Evolutionary conservation across 192 early-diverging fungal species (phyloP), one percentile per base, ranked within the genome.

Genomic region (Martensiomyces pterosporus): DNA sequence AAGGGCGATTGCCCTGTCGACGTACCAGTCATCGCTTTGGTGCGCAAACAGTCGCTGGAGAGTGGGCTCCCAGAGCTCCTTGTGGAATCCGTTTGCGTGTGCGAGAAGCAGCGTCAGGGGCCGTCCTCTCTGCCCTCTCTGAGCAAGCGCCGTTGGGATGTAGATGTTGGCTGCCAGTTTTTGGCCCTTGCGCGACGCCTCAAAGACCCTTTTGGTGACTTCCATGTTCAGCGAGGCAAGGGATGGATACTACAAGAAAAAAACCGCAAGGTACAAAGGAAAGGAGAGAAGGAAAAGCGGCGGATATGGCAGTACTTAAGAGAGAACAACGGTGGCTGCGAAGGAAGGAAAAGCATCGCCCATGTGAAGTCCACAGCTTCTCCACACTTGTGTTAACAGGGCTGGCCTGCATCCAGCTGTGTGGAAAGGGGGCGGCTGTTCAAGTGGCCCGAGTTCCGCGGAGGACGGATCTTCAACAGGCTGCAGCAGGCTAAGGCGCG

Each of bases 21-120:
- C 57, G 7, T 12, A 10, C 64, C 68, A 77, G 4, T 4, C 17
- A 6, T n/a, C 16, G 13, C 14, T 39, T 39, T 36, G 43, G 17
- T 53, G 34, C 2, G 32, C 34, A 24, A 74, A 67, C 3, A 74
- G 45, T 13, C 50, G 49, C 32, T 59, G 24, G 0, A 75, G 43
- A 1, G 52, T 48, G 7, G 71, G 71, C 41, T 75, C 72, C 72
- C 72, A 75, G 2, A 75, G 66, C 37, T 68, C 72, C 47, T 75
- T 75, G 56, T 75, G 72, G 41, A 75, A 75, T 7, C 72, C 72
- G n/a, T 58, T 67, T 26, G 68, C 75, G 26, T 77, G 75, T 4
- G 52, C 36, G 2, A 77, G 29, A 1, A 77, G 22, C 22, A 77
- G 42, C 10, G 74, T 70, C 17, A 76, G 36, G 33, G 47, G 24